Conservation (phyloP, 2,329 filamentous ascomycete species). For the Fusarium cyanostomum region DNA sequence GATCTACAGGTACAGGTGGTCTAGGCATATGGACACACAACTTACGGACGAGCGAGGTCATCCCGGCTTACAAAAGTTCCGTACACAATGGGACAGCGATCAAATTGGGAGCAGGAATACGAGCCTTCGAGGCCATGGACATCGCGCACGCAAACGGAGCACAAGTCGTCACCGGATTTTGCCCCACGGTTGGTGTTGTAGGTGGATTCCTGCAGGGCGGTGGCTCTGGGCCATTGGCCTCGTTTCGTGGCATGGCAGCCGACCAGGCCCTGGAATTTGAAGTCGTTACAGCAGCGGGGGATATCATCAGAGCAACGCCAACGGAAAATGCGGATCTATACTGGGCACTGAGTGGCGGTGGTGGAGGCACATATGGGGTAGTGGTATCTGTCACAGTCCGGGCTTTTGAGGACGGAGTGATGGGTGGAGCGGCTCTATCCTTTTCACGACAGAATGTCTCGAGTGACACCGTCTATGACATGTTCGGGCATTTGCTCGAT, state of each 20-base stretch:
- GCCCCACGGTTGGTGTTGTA: slow-evolving; percentile 60
- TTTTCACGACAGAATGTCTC: neutral
- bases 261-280: slow-evolving; percentile 65
- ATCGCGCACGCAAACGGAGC: neutral
- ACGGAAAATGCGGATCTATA: slow-evolving; percentile 63
- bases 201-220: slow-evolving; percentile 68
- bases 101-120: neutral
- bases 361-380: slow-evolving; percentile 52
- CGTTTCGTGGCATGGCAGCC: slow-evolving; percentile 62
- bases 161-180: slow-evolving; percentile 49
- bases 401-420: neutral
- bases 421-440: neutral
- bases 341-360: slow-evolving; percentile 68
- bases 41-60: neutral
- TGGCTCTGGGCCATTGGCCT: slow-evolving; percentile 61
- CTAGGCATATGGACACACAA: slow-evolving; percentile 3
- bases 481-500: neutral
- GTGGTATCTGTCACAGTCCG: neutral
- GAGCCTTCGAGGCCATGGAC: neutral
- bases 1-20: neutral
- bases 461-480: no score
- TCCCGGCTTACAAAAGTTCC: neutral
- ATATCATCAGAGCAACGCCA: slow-evolving; percentile 55
- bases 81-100: neutral
- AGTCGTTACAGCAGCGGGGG: slow-evolving; percentile 61